Conservation (phyloP, 345 rosid genomes). For the Salix udensis region DNA sequence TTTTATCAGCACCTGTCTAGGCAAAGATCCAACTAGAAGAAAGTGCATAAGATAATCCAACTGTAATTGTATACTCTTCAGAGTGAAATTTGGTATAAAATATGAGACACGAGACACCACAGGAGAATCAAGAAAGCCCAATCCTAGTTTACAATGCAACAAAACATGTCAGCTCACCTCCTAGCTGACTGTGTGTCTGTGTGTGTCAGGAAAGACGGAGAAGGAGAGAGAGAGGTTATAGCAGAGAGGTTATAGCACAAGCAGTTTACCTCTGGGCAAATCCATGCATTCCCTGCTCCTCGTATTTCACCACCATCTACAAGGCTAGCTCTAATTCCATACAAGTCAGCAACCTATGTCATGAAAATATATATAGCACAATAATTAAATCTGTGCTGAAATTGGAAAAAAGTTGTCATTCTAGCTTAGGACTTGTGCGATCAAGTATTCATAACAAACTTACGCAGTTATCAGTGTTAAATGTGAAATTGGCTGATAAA, state of each 20-base stretch:
- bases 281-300: conserved; percentile 99
- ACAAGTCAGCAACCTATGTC: conserved; percentile 83
- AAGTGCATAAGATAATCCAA: neutral
- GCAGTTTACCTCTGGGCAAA: conserved; percentile 83
- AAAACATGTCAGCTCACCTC: neutral
- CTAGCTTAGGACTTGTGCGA: neutral
- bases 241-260: conserved; percentile 1
- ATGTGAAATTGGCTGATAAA: conserved; percentile 93
- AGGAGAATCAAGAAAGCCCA: neutral
- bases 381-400: neutral
- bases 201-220: neutral
- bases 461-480: conserved; percentile 90
- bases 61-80: neutral
- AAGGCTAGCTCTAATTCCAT: conserved; percentile 97
- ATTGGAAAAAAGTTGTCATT: neutral
- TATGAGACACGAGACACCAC: neutral
- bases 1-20: too few species aligned
- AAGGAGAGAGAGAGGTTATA: neutral
- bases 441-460: conserved; percentile 31
- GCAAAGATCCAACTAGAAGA: neutral
- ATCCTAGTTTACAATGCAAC: neutral
- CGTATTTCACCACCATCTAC: conserved; percentile 99
- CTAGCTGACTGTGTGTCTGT: neutral
- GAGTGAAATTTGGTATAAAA: neutral
- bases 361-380: conserved; percentile 1